These are phyloP conservation scores for Neonectria sp. DNA, from an alignment of 2,329 filamentous ascomycete species.

Conservation along the genomic window DNA sequence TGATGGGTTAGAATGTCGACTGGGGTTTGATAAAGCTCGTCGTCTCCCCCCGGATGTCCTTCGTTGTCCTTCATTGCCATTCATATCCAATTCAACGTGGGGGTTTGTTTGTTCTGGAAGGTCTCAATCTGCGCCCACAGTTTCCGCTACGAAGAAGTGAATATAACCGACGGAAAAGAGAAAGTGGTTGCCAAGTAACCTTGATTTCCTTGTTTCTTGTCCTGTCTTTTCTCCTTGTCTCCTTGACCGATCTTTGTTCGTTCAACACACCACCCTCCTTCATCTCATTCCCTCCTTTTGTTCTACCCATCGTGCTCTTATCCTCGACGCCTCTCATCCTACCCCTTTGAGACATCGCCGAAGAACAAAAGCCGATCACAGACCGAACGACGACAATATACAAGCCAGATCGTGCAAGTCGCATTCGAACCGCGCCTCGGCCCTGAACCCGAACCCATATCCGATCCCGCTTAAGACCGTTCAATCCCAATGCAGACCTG, in stretches of 20 bases:
- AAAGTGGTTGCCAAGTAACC: constrained; percentile 14
- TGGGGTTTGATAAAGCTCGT: constrained; percentile 8
- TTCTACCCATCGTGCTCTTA: background rate
- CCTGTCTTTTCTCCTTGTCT: background rate
- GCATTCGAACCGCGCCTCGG: background rate
- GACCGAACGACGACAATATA: background rate
- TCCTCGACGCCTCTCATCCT: background rate
- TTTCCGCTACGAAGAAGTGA: constrained; percentile 8
- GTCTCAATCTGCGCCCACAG: background rate
- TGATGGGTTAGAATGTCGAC: background rate
- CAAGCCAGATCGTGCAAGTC: background rate
- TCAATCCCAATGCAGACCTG: constrained; percentile 18
- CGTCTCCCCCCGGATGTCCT: background rate
- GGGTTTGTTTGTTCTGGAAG: background rate
- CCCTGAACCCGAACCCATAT: background rate
- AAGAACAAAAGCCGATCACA: background rate
- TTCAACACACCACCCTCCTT: constrained; percentile 8
- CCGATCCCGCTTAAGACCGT: background rate
- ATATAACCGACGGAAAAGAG: constrained; percentile 5
- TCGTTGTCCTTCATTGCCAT: background rate
- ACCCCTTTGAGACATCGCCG: background rate
- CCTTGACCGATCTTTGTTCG: background rate
- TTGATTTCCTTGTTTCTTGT: constrained; percentile 14
- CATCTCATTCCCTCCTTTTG: background rate
- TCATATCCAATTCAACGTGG: constrained; percentile 2